These are phyloP conservation scores for Candida wancherniae DNA, from an alignment of 805 yeast species.

Conservation along the genomic window DNA sequence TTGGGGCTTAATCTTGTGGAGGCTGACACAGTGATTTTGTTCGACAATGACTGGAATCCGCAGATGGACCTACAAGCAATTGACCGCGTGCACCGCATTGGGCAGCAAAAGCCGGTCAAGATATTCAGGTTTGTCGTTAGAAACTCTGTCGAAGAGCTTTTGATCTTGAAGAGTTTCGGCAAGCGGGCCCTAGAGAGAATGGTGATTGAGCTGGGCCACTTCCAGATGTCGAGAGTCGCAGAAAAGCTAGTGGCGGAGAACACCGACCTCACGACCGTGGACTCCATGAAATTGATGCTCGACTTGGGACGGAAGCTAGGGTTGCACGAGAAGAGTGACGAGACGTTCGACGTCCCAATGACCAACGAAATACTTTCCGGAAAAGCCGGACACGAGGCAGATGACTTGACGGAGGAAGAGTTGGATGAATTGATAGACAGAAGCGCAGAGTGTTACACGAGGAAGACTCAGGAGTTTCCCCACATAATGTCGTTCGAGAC, in stretches of 20 bases:
- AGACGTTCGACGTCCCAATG: neutral
- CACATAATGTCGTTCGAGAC: slow-evolving; percentile 36
- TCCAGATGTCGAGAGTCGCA: slow-evolving; percentile 19
- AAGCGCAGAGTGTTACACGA: slow-evolving; percentile 36
- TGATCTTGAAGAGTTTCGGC: slow-evolving; percentile 72
- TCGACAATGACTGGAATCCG: slow-evolving; percentile 97
- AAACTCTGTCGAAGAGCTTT: slow-evolving; percentile 78
- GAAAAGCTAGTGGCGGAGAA: slow-evolving; percentile 23
- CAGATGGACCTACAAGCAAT: slow-evolving; percentile 95
- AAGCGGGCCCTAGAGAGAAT: slow-evolving; percentile 75
- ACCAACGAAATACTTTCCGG: slow-evolving; percentile 8
- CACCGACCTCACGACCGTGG: slow-evolving; percentile 9
- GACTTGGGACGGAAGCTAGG: slow-evolving; percentile 9
- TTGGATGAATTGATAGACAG: slow-evolving; percentile 49
- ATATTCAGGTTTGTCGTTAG: slow-evolving; percentile 73
- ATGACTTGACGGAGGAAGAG: slow-evolving; percentile 35
- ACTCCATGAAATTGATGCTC: slow-evolving; percentile 3
- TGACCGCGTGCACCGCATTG: slow-evolving; percentile 92
- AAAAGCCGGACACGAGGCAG: neutral
- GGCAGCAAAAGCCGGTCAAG: slow-evolving; percentile 80
- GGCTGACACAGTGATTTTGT: slow-evolving; percentile 86
- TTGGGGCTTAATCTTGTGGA: slow-evolving; percentile 80
- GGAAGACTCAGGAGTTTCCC: slow-evolving; percentile 20
- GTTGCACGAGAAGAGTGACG: slow-evolving; percentile 11
- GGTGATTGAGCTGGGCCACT: slow-evolving; percentile 45